Base-by-base conservation (phyloP, 202 grass and related monocot species). In the Setaria viridis region DNA sequence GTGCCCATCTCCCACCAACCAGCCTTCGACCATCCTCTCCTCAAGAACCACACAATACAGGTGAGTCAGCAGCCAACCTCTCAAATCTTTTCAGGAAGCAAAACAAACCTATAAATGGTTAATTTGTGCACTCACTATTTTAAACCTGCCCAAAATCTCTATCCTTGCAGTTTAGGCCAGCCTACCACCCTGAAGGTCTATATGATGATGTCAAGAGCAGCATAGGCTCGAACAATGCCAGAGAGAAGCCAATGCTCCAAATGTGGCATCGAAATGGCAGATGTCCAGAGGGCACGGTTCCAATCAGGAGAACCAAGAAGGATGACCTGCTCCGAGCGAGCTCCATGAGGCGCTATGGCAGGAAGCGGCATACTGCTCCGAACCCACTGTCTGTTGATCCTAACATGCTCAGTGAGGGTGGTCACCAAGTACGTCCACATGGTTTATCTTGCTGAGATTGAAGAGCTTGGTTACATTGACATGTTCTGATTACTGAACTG, bases 21-120 rank as follows among this genome's bases (percentile, higher is more conserved):
- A 10, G 89, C 94, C 21, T 88, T 97, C 37, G 91, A 97, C 82
- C 94, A 97, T 48, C 91, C 94, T 71, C 82, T 90, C 55, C 91
- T 97, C 77, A 92, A 85, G 63, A 90, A 92, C 67, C 89, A 97
- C 79, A 92, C 82, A 54, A 65, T 97, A 84, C 89, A 94, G 85
- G 94, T 94, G 69, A 64, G 39, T 17, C 41, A 62, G n/a, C 41
- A 62, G n/a, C 8, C 19, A 41, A 74, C 20, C 57, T 74, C 14
- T 11, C 25, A 85, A 79, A 78, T 77, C 34, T 87, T 84, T 67
- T 47, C 70, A 54, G 19, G 13, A 55, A 17, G n/a, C 48, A 41
- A 45, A 64, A 46, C 42, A 46, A 30, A 15, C 63, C 6, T 77
- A 25, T 33, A 1, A 43, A 81, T 81, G 63, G 34, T 54, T 21